Evolutionary conservation across 2,329 filamentous ascomycete species (phyloP).

Genomic region (Escovopsis sp.): DNA sequence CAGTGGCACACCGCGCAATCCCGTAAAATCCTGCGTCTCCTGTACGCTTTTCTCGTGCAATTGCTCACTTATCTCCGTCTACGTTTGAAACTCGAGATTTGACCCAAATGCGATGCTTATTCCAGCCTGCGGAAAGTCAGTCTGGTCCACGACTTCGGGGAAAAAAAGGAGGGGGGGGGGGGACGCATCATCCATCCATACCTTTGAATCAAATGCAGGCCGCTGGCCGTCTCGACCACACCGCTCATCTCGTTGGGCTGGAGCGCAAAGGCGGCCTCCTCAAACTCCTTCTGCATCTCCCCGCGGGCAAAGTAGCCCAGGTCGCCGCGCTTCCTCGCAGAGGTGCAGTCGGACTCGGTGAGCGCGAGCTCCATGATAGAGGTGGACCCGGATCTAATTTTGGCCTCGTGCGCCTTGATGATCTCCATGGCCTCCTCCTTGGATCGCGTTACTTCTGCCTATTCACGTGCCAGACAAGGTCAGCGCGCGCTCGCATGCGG

Average conservation of each 20-base stretch:
- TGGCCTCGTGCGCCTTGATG: constrained; percentile 58
- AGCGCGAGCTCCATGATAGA: constrained; percentile 71
- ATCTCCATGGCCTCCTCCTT: constrained; percentile 78
- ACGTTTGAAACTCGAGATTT: not conserved
- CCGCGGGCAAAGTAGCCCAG: constrained; percentile 87
- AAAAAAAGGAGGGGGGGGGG: too few relatives aligned
- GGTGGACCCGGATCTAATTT: constrained; percentile 56
- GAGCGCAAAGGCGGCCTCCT: constrained; percentile 86
- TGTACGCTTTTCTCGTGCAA: not conserved
- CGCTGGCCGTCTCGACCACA: constrained; percentile 83
- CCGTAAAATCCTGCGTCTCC: not conserved
- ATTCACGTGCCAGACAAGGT: constrained; percentile 1
- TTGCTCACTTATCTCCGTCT: not conserved
- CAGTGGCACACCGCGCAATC: not conserved
- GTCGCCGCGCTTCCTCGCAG: constrained; percentile 84
- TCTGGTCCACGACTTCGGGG: too few relatives aligned
- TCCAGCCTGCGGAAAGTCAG: not conserved
- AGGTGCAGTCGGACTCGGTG: constrained; percentile 90
- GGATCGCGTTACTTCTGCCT: constrained; percentile 68
- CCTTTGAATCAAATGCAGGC: constrained; percentile 92
- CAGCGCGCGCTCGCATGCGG: too few relatives aligned
- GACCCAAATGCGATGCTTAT: not conserved
- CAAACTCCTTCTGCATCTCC: constrained; percentile 98
- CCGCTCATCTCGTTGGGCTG: constrained; percentile 75
- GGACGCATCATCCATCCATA: constrained; percentile 21